Conservation (phyloP, 2,329 filamentous ascomycete species). For the Claviceps fusiformis region DNA sequence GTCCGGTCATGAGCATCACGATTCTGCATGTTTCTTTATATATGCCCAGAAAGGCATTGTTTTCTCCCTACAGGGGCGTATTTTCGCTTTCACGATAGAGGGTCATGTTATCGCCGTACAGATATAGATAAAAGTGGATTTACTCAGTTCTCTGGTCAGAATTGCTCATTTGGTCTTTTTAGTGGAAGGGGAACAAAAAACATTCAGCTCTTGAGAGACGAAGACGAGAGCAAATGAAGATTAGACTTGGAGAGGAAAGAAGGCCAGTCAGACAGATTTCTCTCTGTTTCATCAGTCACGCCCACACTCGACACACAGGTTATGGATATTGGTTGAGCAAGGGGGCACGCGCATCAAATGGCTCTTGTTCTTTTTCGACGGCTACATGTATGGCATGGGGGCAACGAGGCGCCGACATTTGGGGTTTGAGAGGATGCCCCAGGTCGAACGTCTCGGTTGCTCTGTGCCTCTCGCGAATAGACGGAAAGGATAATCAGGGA, state of each 20-base stretch:
- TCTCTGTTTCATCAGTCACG: slow-evolving; percentile 19
- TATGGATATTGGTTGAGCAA: slow-evolving; percentile 22
- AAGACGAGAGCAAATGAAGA: slow-evolving; percentile 18
- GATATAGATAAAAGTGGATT: slow-evolving; percentile 53
- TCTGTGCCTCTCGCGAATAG: slow-evolving; percentile 11
- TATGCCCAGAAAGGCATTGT: slow-evolving; percentile 22
- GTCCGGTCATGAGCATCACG: slow-evolving; percentile 18
- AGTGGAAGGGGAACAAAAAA: slow-evolving; percentile 12
- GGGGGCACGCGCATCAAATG: slow-evolving; percentile 15
- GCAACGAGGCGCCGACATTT: neutral
- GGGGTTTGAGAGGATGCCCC: neutral
- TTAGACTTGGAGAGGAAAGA: slow-evolving; percentile 18
- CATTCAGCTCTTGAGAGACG: slow-evolving; percentile 9
- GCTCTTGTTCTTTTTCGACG: slow-evolving; percentile 15
- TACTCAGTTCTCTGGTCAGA: slow-evolving; percentile 44
- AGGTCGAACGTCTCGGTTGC: slow-evolving; percentile 1
- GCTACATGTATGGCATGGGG: slow-evolving; percentile 5
- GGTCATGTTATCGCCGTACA: slow-evolving; percentile 32
- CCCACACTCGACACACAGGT: slow-evolving; percentile 23
- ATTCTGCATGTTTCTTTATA: slow-evolving; percentile 22
- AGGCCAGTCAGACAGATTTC: slow-evolving; percentile 20
- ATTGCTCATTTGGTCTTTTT: slow-evolving; percentile 21
- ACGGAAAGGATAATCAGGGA: slow-evolving; percentile 18
- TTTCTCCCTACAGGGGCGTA: slow-evolving; percentile 19
- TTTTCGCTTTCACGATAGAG: slow-evolving; percentile 29